A percentile compares a stretch with the other conserved stretches of the same genome.
phyloP scores from a whole-genome alignment of 2,329 filamentous ascomycete genomes.

The Ceratocystis smalleyi region DNA sequence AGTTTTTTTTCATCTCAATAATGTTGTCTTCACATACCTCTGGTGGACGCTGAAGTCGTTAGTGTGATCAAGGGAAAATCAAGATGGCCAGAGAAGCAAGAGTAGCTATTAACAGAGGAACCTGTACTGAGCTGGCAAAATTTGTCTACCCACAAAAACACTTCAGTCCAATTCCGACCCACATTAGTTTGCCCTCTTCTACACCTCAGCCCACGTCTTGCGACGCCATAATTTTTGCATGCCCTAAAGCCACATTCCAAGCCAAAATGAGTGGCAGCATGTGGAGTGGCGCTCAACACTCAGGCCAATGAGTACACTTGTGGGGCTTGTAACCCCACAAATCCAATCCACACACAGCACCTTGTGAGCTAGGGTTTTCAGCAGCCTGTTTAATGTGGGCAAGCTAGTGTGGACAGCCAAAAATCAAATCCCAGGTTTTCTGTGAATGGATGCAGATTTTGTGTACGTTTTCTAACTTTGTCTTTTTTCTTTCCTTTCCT shows the following conservation, averaged over 20 bases:
- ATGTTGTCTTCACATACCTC: conserved; percentile 14
- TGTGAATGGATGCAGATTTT: conserved; percentile 16
- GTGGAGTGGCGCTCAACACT: not conserved
- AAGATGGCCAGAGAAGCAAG: conserved; percentile 15
- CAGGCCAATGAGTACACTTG: not conserved
- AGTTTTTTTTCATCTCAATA: not conserved
- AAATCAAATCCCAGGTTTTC: conserved; percentile 6
- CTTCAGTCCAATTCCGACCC: not conserved
- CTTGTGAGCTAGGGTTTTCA: conserved; percentile 24
- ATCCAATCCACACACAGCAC: conserved; percentile 31
- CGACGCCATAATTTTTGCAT: not conserved
- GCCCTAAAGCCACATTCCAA: conserved; percentile 14
- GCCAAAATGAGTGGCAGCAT: not conserved
- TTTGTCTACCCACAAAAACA: conserved; percentile 13
- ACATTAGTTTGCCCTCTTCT: conserved; percentile 25
- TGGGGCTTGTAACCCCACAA: conserved; percentile 28
- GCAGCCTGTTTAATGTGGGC: conserved; percentile 29
- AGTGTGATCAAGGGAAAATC: conserved; percentile 8
- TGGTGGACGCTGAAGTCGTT: conserved; percentile 15
- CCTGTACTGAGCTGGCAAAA: not conserved
- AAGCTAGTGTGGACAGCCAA: conserved; percentile 22
- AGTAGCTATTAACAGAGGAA: conserved; percentile 1
- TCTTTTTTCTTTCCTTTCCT: conserved; percentile 19
- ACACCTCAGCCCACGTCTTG: conserved; percentile 1
- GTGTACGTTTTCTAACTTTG: conserved; percentile 11